Percentiles rank a stretch among this genome's conserved stretches.
phyloP scores from a whole-genome alignment of 306 rosid species.

The Crotalaria pallida region DNA sequence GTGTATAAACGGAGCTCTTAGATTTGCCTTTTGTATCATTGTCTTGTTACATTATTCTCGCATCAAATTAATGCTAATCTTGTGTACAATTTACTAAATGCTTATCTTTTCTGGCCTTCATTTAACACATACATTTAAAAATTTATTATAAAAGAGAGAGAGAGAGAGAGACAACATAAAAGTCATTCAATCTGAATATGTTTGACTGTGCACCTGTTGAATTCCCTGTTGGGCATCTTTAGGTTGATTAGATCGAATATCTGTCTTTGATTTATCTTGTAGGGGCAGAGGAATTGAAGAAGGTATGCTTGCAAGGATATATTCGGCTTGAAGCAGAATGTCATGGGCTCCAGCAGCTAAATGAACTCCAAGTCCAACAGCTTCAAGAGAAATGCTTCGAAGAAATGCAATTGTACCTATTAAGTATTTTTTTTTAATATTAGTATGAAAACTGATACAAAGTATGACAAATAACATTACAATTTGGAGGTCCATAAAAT shows the following conservation, averaged over 20 bases:
- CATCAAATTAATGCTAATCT: too few species aligned
- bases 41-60: too few species aligned
- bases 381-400: conserved; percentile 93
- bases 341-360: conserved; percentile 95
- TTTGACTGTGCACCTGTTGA: conserved; percentile 59
- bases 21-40: too few species aligned
- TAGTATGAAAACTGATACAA: not conserved
- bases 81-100: not conserved
- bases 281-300: conserved; percentile 42
- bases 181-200: not conserved
- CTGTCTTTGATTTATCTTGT: conserved; percentile 39
- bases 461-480: conserved; percentile 1
- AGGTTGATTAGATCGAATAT: conserved; percentile 83
- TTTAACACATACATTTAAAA: not conserved
- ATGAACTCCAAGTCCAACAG: conserved; percentile 97
- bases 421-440: not conserved
- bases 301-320: conserved; percentile 58
- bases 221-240: conserved; percentile 93
- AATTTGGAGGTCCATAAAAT: not conserved
- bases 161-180: not conserved
- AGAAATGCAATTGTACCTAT: conserved; percentile 91
- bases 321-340: conserved; percentile 78
- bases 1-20: too few species aligned
- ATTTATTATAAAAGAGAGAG: too few species aligned
- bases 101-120: not conserved